Evolutionary conservation across 1,284 basidiomycete species (phyloP).

Genomic region (Omphalotus olearius): DNA sequence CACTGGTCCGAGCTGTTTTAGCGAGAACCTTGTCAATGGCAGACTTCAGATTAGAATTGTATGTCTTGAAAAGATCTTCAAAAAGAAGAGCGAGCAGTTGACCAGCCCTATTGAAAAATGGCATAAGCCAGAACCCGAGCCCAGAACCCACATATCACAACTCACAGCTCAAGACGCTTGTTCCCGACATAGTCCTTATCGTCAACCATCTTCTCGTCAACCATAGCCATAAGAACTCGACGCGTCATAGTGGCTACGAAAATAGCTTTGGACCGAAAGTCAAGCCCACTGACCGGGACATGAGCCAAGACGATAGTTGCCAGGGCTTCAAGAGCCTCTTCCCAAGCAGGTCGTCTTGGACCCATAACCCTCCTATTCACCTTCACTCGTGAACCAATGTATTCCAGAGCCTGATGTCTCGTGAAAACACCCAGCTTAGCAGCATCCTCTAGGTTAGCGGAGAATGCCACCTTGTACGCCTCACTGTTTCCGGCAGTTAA

Average conservation of each 20-base stretch:
- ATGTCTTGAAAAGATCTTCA: constrained; percentile 99
- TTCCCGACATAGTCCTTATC: constrained; percentile 99
- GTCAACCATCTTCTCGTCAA: constrained; percentile 96
- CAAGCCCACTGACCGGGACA: constrained; percentile 87
- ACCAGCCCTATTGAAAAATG: constrained; percentile 67
- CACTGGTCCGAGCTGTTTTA: constrained; percentile 91
- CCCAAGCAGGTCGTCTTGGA: constrained; percentile 82
- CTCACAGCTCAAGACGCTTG: constrained; percentile 95
- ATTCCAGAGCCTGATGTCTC: constrained; percentile 92
- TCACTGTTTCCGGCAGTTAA: constrained; percentile 93
- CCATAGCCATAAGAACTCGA: constrained; percentile 93
- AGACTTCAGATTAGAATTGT: constrained; percentile 94
- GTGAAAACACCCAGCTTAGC: constrained; percentile 91
- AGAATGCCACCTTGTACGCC: constrained; percentile 84
- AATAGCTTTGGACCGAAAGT: constrained; percentile 94
- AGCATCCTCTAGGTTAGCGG: constrained; percentile 92
- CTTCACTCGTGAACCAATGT: constrained; percentile 91
- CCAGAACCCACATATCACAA: constrained; percentile 18
- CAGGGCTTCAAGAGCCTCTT: constrained; percentile 94
- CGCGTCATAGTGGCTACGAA: constrained; percentile 99
- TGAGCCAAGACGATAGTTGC: constrained; percentile 98
- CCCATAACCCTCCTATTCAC: constrained; percentile 78
- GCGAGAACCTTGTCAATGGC: constrained; percentile 98
- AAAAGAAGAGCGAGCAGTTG: constrained; percentile 95
- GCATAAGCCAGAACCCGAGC: constrained; percentile 11